Base-by-base conservation (phyloP, 1,139 yeast species). In the Yamadazyma conglobata region DNA sequence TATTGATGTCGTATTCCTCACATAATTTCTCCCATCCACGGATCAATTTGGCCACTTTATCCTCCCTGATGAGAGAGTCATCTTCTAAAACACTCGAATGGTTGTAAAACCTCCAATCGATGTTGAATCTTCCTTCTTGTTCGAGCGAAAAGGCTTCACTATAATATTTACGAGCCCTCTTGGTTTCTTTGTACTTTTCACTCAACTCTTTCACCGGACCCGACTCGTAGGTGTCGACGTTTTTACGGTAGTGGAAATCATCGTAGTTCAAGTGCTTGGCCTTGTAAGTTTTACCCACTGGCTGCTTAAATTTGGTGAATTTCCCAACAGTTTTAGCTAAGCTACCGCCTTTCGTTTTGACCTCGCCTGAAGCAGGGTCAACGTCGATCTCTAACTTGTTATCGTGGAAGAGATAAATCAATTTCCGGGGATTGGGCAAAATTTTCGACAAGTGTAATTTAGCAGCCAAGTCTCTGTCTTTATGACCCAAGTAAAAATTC, bases 71-170 rank as follows among this genome's bases (percentile, higher is more conserved):
- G 50, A 43, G 12, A 53, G 51, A 8, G 42, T 39, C 27, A 37
- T 49, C 6, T 40, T 39, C 25, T 17, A 38, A 25, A 3, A 38
- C 30, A 10, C 27, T 26, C 11, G 59, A 25, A 14, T 61, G 60
- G 38, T 61, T 58, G 44, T 60, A 68, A 42, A 73, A 67, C 39
- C 77, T 47, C 65, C 75, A 58, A 42, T 72, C 71, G 32, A 60
- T 52, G 35, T 60, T 53, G 39, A 42, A 49, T 28, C 55, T 49
- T 17, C 50, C 54, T 21, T 54, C 58, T 5, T 28, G 30, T 13
- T 41, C 51, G 14, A 52, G 6, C 5, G 71, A 41, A 34, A 58
- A 62, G 3, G 75, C 80, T 47, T 79, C 85, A 13, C 49, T 41
- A 43, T 76, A 76, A 42, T 73, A 70, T 43, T 77, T 77, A n/a